Percentiles rank a stretch among this genome's conserved stretches.
phyloP scores from a whole-genome alignment of 345 rosid species.

The Pseudoturritis turrita region DNA sequence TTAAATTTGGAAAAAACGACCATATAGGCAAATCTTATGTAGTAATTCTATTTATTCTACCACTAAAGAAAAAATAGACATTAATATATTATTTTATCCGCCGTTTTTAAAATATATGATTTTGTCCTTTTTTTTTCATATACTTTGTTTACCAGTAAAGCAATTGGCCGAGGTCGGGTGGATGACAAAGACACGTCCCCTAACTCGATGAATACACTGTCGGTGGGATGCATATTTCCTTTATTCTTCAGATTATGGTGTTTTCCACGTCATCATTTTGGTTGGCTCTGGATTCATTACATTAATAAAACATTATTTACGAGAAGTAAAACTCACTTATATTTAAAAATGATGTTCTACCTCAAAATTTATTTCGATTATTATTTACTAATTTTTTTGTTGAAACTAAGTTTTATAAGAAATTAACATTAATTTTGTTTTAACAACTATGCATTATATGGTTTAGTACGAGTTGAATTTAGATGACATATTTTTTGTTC shows the following conservation, averaged over 20 bases:
- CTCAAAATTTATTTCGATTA: background rate
- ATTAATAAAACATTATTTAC: background rate
- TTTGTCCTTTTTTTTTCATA: background rate
- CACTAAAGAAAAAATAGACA: background rate
- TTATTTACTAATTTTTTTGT: too few species aligned
- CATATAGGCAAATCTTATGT: too few species aligned
- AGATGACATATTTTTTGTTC: too few species aligned
- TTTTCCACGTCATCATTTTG: slow-evolving; percentile 13
- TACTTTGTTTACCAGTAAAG: slow-evolving; percentile 17
- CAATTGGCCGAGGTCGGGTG: slow-evolving; percentile 15
- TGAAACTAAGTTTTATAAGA: too few species aligned
- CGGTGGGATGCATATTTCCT: slow-evolving; percentile 23
- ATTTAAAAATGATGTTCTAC: background rate
- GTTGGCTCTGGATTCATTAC: background rate
- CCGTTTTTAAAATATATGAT: background rate
- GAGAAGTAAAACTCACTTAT: background rate
- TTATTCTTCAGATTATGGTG: background rate
- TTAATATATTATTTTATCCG: background rate
- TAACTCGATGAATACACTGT: slow-evolving; percentile 17
- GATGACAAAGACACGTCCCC: slow-evolving; percentile 23
- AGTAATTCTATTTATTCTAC: background rate
- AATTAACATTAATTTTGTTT: too few species aligned
- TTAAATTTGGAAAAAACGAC: too few species aligned
- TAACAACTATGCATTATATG: too few species aligned
- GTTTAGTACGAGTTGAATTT: too few species aligned